Evolutionary conservation across 306 rosid species (phyloP), one percentile per base, ranked within the genome.

Genomic region (Echinosophora koreensis): DNA sequence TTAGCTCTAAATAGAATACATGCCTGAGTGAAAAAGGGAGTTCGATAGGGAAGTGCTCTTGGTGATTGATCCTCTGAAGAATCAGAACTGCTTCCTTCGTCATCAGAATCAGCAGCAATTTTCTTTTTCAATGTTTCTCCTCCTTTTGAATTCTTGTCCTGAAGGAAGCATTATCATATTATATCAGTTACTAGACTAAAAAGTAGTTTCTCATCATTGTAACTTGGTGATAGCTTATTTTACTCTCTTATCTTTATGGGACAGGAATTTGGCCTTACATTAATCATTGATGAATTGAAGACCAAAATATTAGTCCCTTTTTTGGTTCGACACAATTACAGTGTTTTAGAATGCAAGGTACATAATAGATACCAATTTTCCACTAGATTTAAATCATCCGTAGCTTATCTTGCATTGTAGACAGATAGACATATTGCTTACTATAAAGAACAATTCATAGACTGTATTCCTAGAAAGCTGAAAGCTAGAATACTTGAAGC

Each of bases 1-100:
- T 64, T 39, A n/a, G 10, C 17, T 80, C 18, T 41, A 77, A 7
- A 51, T 35, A 62, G 32, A 69, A 11, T 34, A 37, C 87, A 55
- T 87, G 84, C 99, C 97, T 89, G 97, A 78, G 86, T 87, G 74
- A 95, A 92, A 80, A 90, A 87, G 44, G 98, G 97, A 54, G 90
- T 74, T 79, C 97, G 91, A 55, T 89, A 90, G 22, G 97, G 81
- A 61, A 95, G 88, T 15, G 83, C 81, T 77, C 87, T 87, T 0
- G 86, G 84, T 10, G 92, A 86, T 73, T 92, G 97, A 83, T 89
- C 97, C 3, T 90, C 99, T 12, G 84, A 86, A 75, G 89, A 85
- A 64, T 92, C 97, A 16, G 93, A 89, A 71, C 88, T 89, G 82
- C 89, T 89, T 63, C 85, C 95, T 12, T 90, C 96, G 14, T 89